phyloP scores from a whole-genome alignment of 192 early-diverging fungal species.

The Entophlyctis helioformis region DNA sequence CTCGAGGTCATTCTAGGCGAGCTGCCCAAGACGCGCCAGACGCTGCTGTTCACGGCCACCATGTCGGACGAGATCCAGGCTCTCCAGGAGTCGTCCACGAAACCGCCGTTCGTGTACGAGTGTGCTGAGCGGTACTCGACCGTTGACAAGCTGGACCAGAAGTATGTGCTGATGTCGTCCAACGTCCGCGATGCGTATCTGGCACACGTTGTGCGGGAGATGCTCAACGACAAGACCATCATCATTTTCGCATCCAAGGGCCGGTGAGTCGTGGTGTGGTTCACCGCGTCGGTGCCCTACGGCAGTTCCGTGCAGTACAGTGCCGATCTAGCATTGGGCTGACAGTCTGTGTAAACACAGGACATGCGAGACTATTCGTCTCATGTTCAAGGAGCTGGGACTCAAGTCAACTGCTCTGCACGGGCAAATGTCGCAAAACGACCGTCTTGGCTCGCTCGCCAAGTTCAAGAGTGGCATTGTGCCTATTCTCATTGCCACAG shows the following conservation, averaged over 20 bases:
- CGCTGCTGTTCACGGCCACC: slow-evolving; percentile 92
- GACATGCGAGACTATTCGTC: slow-evolving; percentile 70
- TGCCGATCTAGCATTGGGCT: too few species aligned
- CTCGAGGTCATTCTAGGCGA: slow-evolving; percentile 63
- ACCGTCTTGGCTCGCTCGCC: slow-evolving; percentile 79
- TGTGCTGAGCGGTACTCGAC: slow-evolving; percentile 48
- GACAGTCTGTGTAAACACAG: slow-evolving; percentile 48
- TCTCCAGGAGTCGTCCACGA: slow-evolving; percentile 24
- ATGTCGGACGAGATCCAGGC: slow-evolving; percentile 83
- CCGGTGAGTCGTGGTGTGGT: too few species aligned
- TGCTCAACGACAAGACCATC: slow-evolving; percentile 63
- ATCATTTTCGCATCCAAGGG: slow-evolving; percentile 85
- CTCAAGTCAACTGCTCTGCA: slow-evolving; percentile 84
- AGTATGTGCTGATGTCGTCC: slow-evolving; percentile 86
- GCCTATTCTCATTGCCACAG: slow-evolving; percentile 85
- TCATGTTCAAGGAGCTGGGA: slow-evolving; percentile 85
- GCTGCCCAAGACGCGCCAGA: slow-evolving; percentile 78
- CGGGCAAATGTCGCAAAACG: slow-evolving; percentile 83
- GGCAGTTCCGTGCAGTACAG: too few species aligned
- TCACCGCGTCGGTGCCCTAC: too few species aligned
- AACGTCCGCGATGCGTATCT: slow-evolving; percentile 83
- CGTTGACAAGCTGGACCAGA: slow-evolving; percentile 76
- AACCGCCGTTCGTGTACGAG: slow-evolving; percentile 30
- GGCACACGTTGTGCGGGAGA: slow-evolving; percentile 61
- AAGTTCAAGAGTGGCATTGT: slow-evolving; percentile 85